These are phyloP conservation scores for Cystofilobasidium capitatum DNA, from an alignment of 768 basidiomycete species.

Conservation along the genomic window DNA sequence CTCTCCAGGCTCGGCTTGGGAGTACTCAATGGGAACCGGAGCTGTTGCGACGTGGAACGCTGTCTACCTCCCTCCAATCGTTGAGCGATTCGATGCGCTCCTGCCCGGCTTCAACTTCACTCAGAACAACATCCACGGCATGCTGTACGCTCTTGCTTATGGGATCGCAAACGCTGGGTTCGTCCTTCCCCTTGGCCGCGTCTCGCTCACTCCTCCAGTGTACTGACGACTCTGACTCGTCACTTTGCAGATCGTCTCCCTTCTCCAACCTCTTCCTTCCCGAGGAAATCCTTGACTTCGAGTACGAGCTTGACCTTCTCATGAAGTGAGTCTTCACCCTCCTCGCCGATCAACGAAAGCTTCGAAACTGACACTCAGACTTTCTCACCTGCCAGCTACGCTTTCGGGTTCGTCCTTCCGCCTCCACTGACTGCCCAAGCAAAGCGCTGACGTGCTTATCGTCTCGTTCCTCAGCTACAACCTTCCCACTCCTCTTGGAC, in stretches of 20 bases:
- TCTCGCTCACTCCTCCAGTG: background rate
- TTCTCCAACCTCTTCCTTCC: slow-evolving; percentile 43
- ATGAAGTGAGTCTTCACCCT: slow-evolving; percentile 37
- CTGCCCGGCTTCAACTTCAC: slow-evolving; percentile 40
- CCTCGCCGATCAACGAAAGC: too few relatives aligned
- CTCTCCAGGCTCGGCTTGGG: slow-evolving; percentile 4
- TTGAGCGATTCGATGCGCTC: slow-evolving; percentile 38
- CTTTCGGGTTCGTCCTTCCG: slow-evolving; percentile 34
- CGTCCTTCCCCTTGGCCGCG: background rate
- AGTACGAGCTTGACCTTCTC: slow-evolving; percentile 42
- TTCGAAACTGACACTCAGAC: too few relatives aligned
- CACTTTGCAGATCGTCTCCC: slow-evolving; percentile 35
- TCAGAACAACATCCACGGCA: slow-evolving; percentile 41
- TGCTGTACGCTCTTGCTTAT: slow-evolving; percentile 44
- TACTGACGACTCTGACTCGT: too few relatives aligned
- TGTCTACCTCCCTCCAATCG: slow-evolving; percentile 41
- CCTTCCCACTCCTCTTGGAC: slow-evolving; percentile 39
- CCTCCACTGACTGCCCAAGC: background rate
- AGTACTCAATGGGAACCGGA: slow-evolving; percentile 8
- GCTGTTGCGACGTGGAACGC: slow-evolving; percentile 38
- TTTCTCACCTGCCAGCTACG: slow-evolving; percentile 32
- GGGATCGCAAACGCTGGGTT: slow-evolving; percentile 40
- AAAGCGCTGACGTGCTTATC: background rate
- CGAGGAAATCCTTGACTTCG: slow-evolving; percentile 40
- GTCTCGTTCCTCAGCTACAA: slow-evolving; percentile 35